Base-by-base conservation (phyloP, 768 basidiomycete species). In the Mycena olivaceomarginata region DNA sequence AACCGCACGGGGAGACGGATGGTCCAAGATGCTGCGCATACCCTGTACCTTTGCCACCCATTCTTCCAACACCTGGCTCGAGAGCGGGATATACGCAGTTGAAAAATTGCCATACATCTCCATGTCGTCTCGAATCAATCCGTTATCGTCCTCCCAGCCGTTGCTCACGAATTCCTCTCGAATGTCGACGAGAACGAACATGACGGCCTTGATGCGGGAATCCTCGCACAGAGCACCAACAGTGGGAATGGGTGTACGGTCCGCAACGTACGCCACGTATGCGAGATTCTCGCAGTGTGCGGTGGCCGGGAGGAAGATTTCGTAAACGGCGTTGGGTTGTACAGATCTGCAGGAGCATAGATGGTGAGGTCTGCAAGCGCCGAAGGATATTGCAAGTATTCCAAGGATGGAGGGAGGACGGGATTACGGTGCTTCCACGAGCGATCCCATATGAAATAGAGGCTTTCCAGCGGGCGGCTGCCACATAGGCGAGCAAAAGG, bases 381-480 rank as follows among this genome's bases (percentile, higher is more conserved):
- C 2, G 41, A 6, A 0, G 70, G 70, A 66, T 66, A 45, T 41
- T 48, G 22, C 43, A 66, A 20, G 37, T 37, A 2, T 4, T 31
- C 22, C 16, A 41, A 16, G 4, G 51, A 37, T n/a, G 51, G 59
- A 16, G 22, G 22, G 9, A 18, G 20, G 22, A 51, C 20, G 10
- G 10, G 43, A 45, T 10, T 10, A 15, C 9, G 15, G 43, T 15
- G 5, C 2, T 5, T 7, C 31, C 4, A 11, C 6, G 59, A 43
- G 22, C 70, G 41, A 11, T 62, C 60, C 71, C 70, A 72, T 15
- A 45, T 53, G 45, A 72, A 31, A 45, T 72, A 72, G 20, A 72
- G n/a, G 45, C 71, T 65, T 20, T 65, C 46, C 4, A 72, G 71
- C 8, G 11, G 45, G 13, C 64, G 71, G n/a, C 31, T 5, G 40